Base-by-base conservation (phyloP, 1,139 yeast species). In the Martiniozyma asiatica region DNA sequence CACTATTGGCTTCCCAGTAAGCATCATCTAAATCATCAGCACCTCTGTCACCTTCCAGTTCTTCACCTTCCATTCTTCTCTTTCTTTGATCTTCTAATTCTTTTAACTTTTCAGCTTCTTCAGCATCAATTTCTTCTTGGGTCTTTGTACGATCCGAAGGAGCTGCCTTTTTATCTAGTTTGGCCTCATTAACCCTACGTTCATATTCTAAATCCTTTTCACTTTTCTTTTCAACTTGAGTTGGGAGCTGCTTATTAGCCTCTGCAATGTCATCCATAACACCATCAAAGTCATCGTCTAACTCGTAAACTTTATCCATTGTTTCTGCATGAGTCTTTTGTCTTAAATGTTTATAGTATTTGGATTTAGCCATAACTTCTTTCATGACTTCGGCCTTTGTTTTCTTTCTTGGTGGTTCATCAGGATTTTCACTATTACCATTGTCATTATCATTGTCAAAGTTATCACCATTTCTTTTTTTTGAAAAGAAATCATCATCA, bases 101-200 rank as follows among this genome's bases (percentile, higher is more conserved):
- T 45, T 71, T 70, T 56, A 68, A 63, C 45, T 68, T 73, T 22
- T 75, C 85, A 6, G 68, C 72, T 41, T 70, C 71, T 47, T 82
- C 95, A 32, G 66, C 61, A 25, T 62, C 66, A 14, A 85, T 38
- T 53, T 92, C 98, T 50, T 89, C 95, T 1, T 72, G 82, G 0
- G 97, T 87, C 56, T 87, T 84, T 1, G 96, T 85, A 53, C 96
- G 67, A 37, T 85, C 95, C n/a, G 92, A 73, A n/a, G 98, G 98
- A 8, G 71, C 85, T 1, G 97, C 87, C 45, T 97, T 68, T 48
- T 79, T 71, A 36, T 92, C 98, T 48, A 80, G 67, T 5, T 76
- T 75, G 47, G 89, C 66, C 46, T 80, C 89, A 37, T 81, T 70
- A 19, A 89, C 87, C 42, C 73, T 69, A 42, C 61, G 64, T 47